phyloP scores from a whole-genome alignment of 2,329 filamentous ascomycete genomes.

The Colletotrichum lupini region DNA sequence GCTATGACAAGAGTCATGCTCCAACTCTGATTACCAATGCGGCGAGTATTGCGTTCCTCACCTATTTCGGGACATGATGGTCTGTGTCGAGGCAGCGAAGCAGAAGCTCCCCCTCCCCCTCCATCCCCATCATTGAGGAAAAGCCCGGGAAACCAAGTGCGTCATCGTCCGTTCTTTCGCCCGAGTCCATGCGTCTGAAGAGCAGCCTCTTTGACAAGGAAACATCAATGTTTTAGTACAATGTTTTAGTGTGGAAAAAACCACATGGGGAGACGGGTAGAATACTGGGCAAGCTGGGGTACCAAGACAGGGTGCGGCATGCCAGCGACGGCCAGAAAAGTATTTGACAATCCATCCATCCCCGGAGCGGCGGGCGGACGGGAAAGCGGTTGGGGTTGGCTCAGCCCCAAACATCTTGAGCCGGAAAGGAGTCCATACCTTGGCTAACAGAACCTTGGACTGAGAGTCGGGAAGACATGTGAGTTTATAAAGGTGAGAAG shows the following conservation, averaged over 20 bases:
- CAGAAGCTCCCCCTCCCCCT: too few species aligned
- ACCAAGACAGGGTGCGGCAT: background rate
- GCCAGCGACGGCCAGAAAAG: background rate
- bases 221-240: background rate
- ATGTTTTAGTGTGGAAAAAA: background rate
- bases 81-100: background rate
- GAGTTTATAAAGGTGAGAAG: background rate
- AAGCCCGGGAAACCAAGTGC: background rate
- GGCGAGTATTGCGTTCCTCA: background rate
- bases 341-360: background rate
- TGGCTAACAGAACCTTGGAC: background rate
- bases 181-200: background rate
- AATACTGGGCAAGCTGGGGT: too few species aligned
- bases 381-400: background rate
- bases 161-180: constrained; percentile 1
- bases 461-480: background rate
- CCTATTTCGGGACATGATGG: background rate
- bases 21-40: background rate
- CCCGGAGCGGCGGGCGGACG: background rate
- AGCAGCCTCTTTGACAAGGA: background rate
- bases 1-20: background rate
- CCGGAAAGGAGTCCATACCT: background rate
- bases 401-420: background rate
- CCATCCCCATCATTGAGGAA: too few species aligned
- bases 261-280: background rate